Evolutionary conservation across 2,329 filamentous ascomycete genomes (phyloP), one percentile per base, ranked within the genome.

Genomic region (Chrysoporthe deuterocubensis): DNA sequence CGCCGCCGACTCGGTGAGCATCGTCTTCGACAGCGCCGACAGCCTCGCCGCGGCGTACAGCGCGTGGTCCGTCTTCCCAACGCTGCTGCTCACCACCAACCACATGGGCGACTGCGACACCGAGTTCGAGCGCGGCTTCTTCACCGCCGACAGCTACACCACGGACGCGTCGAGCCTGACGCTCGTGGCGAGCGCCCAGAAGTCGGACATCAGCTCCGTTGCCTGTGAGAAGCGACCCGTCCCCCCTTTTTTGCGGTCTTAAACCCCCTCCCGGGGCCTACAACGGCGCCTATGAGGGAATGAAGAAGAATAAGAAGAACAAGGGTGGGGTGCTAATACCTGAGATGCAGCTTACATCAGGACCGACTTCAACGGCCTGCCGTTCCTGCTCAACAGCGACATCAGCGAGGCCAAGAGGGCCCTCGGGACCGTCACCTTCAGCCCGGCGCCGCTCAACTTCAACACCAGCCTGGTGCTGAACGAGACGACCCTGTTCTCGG

Each of bases 401-500:
- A 6, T 21, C 52, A 48, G 40, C 59, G 46, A 62, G 26, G 37
- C 34, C 14, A 69, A 32, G 40, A 64, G 67, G 3, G 44, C 44
- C n/a, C 46, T 69, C 34, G 48, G 65, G 21, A 14, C 18, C 46
- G 44, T 73, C 48, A 73, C 72, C 34, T 73, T 71, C 63, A 69
- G 37, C n/a, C 63, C 71, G 59, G 72, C 71, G 40, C 70, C 69
- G 42, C 43, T 73, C 7, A 70, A 72, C 52, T 65, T 65, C 63
- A 59, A 46, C 63, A 58, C 54, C 2, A 57, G 56, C 40, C n/a
- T 63, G 46, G 67, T 63, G 14, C 60, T 69, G 1, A 66, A 67
- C 44, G 59, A 66, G 16, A 60, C 65, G 21, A 63, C 52, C 37
- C 72, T 71, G 18, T 77, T 78, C 52, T 58, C 52, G 54, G 63